These are phyloP conservation scores for Penicillium griseofulvum DNA, from an alignment of 2,329 filamentous ascomycete genomes.

Conservation along the genomic window DNA sequence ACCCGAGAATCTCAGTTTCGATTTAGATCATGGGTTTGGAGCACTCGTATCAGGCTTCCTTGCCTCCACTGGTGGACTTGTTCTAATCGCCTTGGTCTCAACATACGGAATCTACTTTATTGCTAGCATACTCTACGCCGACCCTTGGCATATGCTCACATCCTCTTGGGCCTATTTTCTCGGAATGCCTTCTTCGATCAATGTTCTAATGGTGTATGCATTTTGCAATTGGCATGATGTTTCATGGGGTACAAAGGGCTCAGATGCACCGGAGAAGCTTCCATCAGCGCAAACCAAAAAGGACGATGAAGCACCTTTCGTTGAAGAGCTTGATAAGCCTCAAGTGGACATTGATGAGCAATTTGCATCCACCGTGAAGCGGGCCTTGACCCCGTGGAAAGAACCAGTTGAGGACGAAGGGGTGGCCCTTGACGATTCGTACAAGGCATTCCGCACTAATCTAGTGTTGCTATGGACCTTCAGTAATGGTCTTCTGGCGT, in stretches of 20 bases:
- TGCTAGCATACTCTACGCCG: slow-evolving; percentile 90
- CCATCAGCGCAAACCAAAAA: slow-evolving; percentile 84
- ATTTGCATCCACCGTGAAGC: slow-evolving; percentile 90
- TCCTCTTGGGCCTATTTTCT: slow-evolving; percentile 88
- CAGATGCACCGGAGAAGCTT: slow-evolving; percentile 85
- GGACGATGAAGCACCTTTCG: slow-evolving; percentile 75
- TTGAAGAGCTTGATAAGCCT: slow-evolving; percentile 93
- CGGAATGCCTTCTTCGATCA: slow-evolving; percentile 92
- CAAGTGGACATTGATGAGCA: slow-evolving; percentile 96
- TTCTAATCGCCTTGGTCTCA: slow-evolving; percentile 82
- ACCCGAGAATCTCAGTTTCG: slow-evolving; percentile 66
- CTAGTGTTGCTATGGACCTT: slow-evolving; percentile 89
- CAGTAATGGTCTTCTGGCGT: slow-evolving; percentile 78
- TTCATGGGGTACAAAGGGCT: slow-evolving; percentile 97
- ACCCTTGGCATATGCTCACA: slow-evolving; percentile 99
- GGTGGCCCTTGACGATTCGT: slow-evolving; percentile 89
- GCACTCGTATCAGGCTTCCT: slow-evolving; percentile 77
- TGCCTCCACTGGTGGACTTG: slow-evolving; percentile 71
- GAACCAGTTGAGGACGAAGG: slow-evolving; percentile 70
- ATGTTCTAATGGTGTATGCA: slow-evolving; percentile 96
- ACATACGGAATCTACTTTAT: slow-evolving; percentile 95
- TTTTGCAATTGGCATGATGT: slow-evolving; percentile 99
- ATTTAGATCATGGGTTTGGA: slow-evolving; percentile 57
- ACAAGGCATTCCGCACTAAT: slow-evolving; percentile 97
- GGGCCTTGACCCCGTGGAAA: slow-evolving; percentile 77